Conservation (phyloP, 2,329 filamentous ascomycete species). For the Pseudocercospora fuligena region DNA sequence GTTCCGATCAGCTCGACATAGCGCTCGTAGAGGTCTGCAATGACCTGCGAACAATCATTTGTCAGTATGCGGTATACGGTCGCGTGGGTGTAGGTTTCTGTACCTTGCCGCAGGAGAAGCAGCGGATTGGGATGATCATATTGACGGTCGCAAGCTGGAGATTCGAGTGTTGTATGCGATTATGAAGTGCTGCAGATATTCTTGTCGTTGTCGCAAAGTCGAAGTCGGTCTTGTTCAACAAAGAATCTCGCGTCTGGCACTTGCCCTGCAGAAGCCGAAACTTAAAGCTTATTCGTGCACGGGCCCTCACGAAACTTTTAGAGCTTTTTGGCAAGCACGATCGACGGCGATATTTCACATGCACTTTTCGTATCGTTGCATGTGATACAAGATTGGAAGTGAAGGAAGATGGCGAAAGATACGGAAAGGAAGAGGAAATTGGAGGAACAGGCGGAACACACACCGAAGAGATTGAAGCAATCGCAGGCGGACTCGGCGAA, state of each 20-base stretch:
- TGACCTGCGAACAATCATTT: conserved; percentile 66
- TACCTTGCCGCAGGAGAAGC: conserved; percentile 99
- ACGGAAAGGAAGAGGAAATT: conserved; percentile 30
- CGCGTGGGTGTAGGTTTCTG: conserved; percentile 27
- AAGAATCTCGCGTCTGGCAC: conserved; percentile 9
- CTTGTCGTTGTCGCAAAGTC: conserved; percentile 15
- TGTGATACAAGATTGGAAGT: not conserved
- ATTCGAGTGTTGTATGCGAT: not conserved
- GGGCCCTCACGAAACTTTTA: conserved; percentile 21
- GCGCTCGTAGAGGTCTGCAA: conserved; percentile 95
- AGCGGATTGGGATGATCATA: conserved; percentile 99
- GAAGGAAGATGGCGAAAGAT: conserved; percentile 25
- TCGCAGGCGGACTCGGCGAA: conserved; percentile 22
- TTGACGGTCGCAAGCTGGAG: conserved; percentile 42
- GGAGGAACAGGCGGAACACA: conserved; percentile 25
- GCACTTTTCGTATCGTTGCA: not conserved
- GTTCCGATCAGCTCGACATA: conserved; percentile 89
- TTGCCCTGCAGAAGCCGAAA: conserved; percentile 10
- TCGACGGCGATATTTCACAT: not conserved
- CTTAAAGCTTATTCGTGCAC: conserved; percentile 14
- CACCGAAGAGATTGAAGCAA: conserved; percentile 30
- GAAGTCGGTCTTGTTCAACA: conserved; percentile 8
- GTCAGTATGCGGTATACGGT: conserved; percentile 11
- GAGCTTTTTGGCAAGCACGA: conserved; percentile 19
- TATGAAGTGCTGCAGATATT: not conserved